Percentiles rank a stretch among this genome's conserved stretches.
Evolutionary conservation across 208 protist genomes (phyloP).

Genomic region (Trypanosoma conorhini): DNA sequence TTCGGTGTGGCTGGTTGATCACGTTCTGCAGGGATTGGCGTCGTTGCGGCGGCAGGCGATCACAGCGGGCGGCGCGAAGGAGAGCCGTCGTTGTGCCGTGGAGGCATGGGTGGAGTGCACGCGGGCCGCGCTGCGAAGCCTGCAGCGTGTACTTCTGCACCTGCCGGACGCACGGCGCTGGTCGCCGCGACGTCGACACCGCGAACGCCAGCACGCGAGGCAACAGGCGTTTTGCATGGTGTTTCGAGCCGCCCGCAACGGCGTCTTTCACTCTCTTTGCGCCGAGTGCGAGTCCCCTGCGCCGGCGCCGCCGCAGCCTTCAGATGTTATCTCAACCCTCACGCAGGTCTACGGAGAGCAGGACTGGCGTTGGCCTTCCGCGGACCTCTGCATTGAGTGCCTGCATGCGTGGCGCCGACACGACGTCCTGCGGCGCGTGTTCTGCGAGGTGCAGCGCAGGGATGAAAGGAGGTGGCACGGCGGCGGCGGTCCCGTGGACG

Average conservation of each 20-base stretch:
- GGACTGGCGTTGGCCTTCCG: slow-evolving; percentile 41
- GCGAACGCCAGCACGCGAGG: neutral
- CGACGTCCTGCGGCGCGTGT: slow-evolving; percentile 46
- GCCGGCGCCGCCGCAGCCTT: neutral
- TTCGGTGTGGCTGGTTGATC: slow-evolving; percentile 17
- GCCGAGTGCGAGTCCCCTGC: neutral
- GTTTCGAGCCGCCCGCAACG: slow-evolving; percentile 20
- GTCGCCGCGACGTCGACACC: neutral
- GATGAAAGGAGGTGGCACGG: slow-evolving; percentile 18
- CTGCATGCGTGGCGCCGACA: slow-evolving; percentile 52
- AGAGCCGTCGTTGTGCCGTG: neutral
- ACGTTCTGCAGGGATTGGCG: slow-evolving; percentile 5
- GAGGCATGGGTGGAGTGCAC: slow-evolving; percentile 12
- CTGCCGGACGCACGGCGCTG: neutral
- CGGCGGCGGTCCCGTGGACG: neutral
- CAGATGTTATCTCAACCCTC: slow-evolving; percentile 16
- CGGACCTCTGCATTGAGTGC: slow-evolving; percentile 49
- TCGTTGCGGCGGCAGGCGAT: slow-evolving; percentile 8
- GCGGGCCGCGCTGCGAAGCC: slow-evolving; percentile 11
- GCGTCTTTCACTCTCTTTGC: slow-evolving; percentile 6
- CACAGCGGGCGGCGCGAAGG: neutral
- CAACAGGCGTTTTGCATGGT: slow-evolving; percentile 25
- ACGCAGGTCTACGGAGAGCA: slow-evolving; percentile 32
- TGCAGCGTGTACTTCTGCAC: slow-evolving; percentile 22
- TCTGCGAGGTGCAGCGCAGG: slow-evolving; percentile 27